These are phyloP conservation scores for Macaranga tanarius DNA, from an alignment of 441 rosid species.

Conservation along the genomic window DNA sequence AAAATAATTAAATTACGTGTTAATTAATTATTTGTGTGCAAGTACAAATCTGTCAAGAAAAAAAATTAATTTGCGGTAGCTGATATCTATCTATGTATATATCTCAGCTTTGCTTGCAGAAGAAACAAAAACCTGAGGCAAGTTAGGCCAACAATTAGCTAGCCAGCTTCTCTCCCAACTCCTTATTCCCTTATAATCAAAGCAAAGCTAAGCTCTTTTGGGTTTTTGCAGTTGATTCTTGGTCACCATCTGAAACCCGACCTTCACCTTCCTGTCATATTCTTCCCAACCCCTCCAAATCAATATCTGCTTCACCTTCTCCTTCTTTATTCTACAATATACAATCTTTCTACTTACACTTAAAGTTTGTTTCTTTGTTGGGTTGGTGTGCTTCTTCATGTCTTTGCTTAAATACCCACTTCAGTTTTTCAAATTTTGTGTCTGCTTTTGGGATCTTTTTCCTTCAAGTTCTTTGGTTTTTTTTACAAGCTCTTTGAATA, in stretches of 20 bases:
- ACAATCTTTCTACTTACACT: slow-evolving; percentile 17
- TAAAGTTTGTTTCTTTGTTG: not conserved
- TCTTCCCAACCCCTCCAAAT: slow-evolving; percentile 28
- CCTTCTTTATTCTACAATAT: not conserved
- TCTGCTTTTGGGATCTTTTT: slow-evolving; percentile 6
- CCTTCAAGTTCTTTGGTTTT: not conserved
- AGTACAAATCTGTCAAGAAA: not conserved
- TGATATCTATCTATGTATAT: not conserved
- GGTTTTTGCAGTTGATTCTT: slow-evolving; percentile 55
- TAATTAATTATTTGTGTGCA: no score
- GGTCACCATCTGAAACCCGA: slow-evolving; percentile 95
- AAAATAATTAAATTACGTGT: no score
- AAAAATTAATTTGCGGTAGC: slow-evolving; percentile 21
- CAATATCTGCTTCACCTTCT: slow-evolving; percentile 15
- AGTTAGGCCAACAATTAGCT: slow-evolving; percentile 67
- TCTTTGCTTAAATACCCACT: slow-evolving; percentile 40
- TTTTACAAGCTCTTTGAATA: not conserved
- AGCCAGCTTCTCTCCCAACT: slow-evolving; percentile 48
- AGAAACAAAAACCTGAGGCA: slow-evolving; percentile 46
- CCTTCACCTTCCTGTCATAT: slow-evolving; percentile 53
- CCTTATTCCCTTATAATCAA: slow-evolving; percentile 51
- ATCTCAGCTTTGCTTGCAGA: slow-evolving; percentile 35
- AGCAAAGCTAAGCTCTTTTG: slow-evolving; percentile 27
- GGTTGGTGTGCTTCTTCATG: slow-evolving; percentile 30
- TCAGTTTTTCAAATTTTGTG: slow-evolving; percentile 18